Percentiles rank a stretch among this genome's conserved stretches.
Evolutionary conservation across 139 green algal genomes (phyloP).

Genomic region (Chlorella ohadii): DNA sequence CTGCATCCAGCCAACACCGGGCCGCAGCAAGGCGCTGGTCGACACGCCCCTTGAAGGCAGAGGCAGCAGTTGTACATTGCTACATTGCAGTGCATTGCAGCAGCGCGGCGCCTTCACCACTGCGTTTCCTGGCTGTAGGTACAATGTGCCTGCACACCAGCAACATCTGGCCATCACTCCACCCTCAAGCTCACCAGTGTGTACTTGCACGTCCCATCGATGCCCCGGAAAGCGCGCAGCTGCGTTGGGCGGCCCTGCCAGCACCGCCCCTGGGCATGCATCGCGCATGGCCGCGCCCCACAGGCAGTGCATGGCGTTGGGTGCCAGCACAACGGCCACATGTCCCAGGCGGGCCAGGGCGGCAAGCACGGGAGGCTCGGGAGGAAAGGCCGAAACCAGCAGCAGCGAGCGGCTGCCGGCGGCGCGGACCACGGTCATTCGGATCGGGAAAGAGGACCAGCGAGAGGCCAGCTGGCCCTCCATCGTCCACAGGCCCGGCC

Average conservation of each 20-base stretch:
- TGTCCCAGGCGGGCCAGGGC: background rate
- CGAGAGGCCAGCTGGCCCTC: background rate
- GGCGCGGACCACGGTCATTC: background rate
- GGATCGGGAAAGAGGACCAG: background rate
- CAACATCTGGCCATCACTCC: no score
- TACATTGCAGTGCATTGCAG: no score
- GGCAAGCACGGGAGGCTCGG: background rate
- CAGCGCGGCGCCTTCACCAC: no score
- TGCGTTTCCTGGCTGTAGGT: no score
- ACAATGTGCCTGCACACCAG: no score
- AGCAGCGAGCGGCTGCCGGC: background rate
- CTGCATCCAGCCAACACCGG: no score
- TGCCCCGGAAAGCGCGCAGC: background rate
- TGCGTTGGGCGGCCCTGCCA: constrained; percentile 11
- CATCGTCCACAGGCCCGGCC: background rate
- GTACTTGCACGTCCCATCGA: background rate
- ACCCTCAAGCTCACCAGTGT: background rate
- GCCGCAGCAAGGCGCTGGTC: no score
- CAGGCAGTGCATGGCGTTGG: constrained; percentile 18
- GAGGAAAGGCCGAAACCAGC: constrained; percentile 7
- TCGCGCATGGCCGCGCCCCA: constrained; percentile 14
- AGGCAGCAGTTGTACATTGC: no score
- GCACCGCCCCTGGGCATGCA: background rate
- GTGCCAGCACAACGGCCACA: constrained; percentile 5
- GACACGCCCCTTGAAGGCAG: no score